A percentile compares a stretch with the other conserved stretches of the same genome.
Conservation (phyloP, 2,329 filamentous ascomycete genomes). For the Fusarium miscanthi region DNA sequence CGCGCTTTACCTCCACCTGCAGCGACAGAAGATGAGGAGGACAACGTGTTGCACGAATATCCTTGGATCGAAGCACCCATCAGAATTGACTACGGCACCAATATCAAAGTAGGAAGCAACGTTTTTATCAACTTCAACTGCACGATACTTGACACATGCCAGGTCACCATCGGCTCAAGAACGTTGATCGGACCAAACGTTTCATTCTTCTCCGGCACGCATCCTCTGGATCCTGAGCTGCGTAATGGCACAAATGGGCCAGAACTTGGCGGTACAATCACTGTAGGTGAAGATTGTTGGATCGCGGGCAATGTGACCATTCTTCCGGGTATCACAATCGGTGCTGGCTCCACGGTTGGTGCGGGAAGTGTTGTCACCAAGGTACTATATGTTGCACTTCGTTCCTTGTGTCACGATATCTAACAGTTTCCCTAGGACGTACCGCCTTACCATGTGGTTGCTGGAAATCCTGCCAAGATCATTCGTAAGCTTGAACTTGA, state of each 20-base stretch:
- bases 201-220: conserved; percentile 77
- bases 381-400: conserved; percentile 44
- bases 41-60: conserved; percentile 69
- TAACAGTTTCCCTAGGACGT: conserved; percentile 45
- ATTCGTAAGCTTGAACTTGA: conserved; percentile 38
- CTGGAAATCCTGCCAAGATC: conserved; percentile 43
- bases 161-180: conserved; percentile 78
- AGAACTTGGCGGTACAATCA: conserved; percentile 78
- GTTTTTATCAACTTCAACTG: conserved; percentile 82
- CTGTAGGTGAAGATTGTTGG: conserved; percentile 85
- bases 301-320: conserved; percentile 78
- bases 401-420: fast-evolving
- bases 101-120: conserved; percentile 72
- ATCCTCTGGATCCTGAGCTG: conserved; percentile 79
- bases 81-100: conserved; percentile 81
- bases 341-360: conserved; percentile 77
- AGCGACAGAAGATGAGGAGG: conserved; percentile 70
- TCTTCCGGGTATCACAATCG: conserved; percentile 81
- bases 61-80: conserved; percentile 79
- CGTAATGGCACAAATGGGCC: conserved; percentile 81
- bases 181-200: conserved; percentile 85
- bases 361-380: conserved; percentile 88
- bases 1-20: conserved; percentile 71
- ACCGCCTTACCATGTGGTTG: conserved; percentile 44
- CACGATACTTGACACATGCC: conserved; percentile 80